These are phyloP conservation scores for Drechmeria coniospora DNA, from an alignment of 2,329 filamentous ascomycete genomes.

Conservation along the genomic window DNA sequence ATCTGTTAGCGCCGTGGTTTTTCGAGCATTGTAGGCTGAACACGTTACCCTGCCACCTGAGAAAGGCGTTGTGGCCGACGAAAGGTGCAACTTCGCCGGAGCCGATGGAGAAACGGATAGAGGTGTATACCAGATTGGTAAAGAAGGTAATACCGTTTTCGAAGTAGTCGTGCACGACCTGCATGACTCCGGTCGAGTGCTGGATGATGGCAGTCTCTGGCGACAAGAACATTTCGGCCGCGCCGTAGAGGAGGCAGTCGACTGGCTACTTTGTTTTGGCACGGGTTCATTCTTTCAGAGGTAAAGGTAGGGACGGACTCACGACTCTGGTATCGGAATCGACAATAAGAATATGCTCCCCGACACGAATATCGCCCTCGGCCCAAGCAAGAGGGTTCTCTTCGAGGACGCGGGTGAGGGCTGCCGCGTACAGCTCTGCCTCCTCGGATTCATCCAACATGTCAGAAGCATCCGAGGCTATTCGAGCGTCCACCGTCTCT, in stretches of 20 bases:
- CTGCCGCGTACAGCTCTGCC: constrained; percentile 31
- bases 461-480: constrained; percentile 6
- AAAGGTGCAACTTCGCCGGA: constrained; percentile 61
- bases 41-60: constrained; percentile 40
- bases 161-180: constrained; percentile 56
- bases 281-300: not conserved
- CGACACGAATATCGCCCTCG: constrained; percentile 43
- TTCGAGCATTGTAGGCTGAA: not conserved
- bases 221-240: constrained; percentile 53
- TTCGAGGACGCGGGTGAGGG: constrained; percentile 32
- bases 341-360: constrained; percentile 49
- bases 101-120: constrained; percentile 54
- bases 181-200: constrained; percentile 62
- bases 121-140: constrained; percentile 62
- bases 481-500: constrained; percentile 9
- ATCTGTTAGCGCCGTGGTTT: not conserved
- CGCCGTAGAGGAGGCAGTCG: constrained; percentile 55
- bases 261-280: constrained; percentile 21
- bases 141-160: constrained; percentile 64
- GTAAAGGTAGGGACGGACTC: not conserved
- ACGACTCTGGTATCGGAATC: constrained; percentile 53
- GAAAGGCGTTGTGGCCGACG: constrained; percentile 63
- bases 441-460: constrained; percentile 15
- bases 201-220: constrained; percentile 59
- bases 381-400: constrained; percentile 35